Base-by-base conservation (phyloP, 805 yeast genomes). In the Torulaspora delbrueckii region DNA sequence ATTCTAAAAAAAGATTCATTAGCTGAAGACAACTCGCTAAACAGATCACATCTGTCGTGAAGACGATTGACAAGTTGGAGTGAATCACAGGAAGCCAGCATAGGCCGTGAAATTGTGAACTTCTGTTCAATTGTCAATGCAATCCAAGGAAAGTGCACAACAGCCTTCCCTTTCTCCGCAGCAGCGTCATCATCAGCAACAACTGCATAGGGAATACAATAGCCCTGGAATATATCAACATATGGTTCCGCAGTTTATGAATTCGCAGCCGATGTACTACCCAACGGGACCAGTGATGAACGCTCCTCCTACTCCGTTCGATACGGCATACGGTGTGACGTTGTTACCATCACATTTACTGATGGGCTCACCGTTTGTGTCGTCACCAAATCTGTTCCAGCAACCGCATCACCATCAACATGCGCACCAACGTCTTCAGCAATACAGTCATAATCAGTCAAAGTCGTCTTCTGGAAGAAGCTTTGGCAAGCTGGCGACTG, bases 261-360 rank as follows among this genome's bases (percentile, higher is more conserved):
- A 40, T 23, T 44, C 49, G 27, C 52, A 45, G 28, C 47, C 48
- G 10, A 38, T 42, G 26, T 48, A 45, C 39, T 48, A 48, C 37
- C 39, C 48, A 16, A 45, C 50, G 19, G 45, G 42, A 33, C 45
- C 53, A 16, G 39, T 49, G 33, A 40, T 49, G 53, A 53, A 54
- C 31, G 58, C 58, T 2, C 64, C 69, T 8, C 79, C 80, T 32
- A 74, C 83, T 2, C 86, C 87, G 1, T 72, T 80, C 54, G 86
- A 82, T 57, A 60, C 75, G 46, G 66, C 75, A 3, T 81, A 80
- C 55, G 81, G 84, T 7, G 75, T 78, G 4, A 75, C 82, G 10
- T 71, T 82, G 71, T 65, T 82, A 14, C 89, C 89, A 1, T 68
- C 82, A 13, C 84, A 81, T 54, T 63, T 82, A 42, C 64, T 82